phyloP scores from a whole-genome alignment of 2,329 filamentous ascomycete species.

The Beauveria sp. region DNA sequence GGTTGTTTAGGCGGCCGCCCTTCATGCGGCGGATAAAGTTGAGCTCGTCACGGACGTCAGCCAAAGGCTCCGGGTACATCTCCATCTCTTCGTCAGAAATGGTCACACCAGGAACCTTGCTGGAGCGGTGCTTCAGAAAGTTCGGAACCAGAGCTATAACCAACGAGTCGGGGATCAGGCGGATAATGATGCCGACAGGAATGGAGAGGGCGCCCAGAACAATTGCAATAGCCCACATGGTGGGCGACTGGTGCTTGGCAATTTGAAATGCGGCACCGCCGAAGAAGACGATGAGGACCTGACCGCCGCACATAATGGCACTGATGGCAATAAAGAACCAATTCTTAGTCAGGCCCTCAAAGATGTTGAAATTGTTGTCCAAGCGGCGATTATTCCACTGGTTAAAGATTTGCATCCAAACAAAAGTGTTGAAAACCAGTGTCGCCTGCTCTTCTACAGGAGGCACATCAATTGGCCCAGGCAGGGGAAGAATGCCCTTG shows the following conservation, averaged over 20 bases:
- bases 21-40: slow-evolving; percentile 73
- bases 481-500: slow-evolving; percentile 26
- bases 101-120: slow-evolving; percentile 45
- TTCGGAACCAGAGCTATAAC: slow-evolving; percentile 46
- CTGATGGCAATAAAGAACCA: slow-evolving; percentile 87
- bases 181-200: slow-evolving; percentile 72
- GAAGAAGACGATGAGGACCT: slow-evolving; percentile 83
- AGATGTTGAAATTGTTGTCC: slow-evolving; percentile 93
- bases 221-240: slow-evolving; percentile 83
- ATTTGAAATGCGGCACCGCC: slow-evolving; percentile 78
- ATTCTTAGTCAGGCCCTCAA: slow-evolving; percentile 79
- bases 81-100: slow-evolving; percentile 62
- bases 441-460: slow-evolving; percentile 53
- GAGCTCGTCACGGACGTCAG: slow-evolving; percentile 72
- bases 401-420: slow-evolving; percentile 99
- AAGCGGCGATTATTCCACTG: slow-evolving; percentile 94
- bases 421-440: slow-evolving; percentile 94
- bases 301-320: slow-evolving; percentile 77
- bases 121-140: slow-evolving; percentile 41
- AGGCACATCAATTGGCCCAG: slow-evolving; percentile 41
- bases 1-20: slow-evolving; percentile 72
- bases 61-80: slow-evolving; percentile 63
- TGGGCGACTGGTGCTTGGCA: slow-evolving; percentile 51
- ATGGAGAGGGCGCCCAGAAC: slow-evolving; percentile 79
- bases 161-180: slow-evolving; percentile 70